Conservation (phyloP, 371 early-diverging fungal genomes). For the Massospora cicadina region DNA sequence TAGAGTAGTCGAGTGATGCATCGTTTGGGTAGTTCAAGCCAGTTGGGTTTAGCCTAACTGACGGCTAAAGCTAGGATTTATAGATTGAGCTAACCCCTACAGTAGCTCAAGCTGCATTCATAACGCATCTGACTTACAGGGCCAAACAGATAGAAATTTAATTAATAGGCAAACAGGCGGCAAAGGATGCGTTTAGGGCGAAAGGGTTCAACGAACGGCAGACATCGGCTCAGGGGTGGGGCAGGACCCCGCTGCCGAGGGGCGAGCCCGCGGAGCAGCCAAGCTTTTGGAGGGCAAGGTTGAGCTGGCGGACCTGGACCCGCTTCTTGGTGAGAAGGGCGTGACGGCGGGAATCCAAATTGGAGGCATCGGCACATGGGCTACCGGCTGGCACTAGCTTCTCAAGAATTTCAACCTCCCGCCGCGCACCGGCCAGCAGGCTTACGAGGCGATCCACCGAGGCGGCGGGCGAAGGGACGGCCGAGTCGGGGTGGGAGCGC, state of each 20-base stretch:
- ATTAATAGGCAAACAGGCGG: too few species aligned
- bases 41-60: too few species aligned
- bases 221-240: background rate
- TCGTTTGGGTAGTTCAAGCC: too few species aligned
- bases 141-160: too few species aligned
- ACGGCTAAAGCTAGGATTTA: too few species aligned
- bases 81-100: too few species aligned
- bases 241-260: background rate
- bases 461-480: background rate
- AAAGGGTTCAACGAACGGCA: too few species aligned
- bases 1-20: too few species aligned
- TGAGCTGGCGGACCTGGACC: background rate
- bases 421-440: background rate
- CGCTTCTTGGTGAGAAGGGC: conserved; percentile 2
- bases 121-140: too few species aligned
- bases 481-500: background rate
- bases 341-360: conserved; percentile 3
- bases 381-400: background rate
- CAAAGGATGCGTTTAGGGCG: too few species aligned
- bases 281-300: conserved; percentile 4
- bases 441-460: background rate
- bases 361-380: background rate
- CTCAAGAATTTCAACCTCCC: conserved; percentile 1
- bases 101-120: too few species aligned
- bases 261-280: background rate